Evolutionary conservation across 2,329 filamentous ascomycete genomes (phyloP), one percentile per base, ranked within the genome.

Genomic region (Neopestalotiopsis rosae): DNA sequence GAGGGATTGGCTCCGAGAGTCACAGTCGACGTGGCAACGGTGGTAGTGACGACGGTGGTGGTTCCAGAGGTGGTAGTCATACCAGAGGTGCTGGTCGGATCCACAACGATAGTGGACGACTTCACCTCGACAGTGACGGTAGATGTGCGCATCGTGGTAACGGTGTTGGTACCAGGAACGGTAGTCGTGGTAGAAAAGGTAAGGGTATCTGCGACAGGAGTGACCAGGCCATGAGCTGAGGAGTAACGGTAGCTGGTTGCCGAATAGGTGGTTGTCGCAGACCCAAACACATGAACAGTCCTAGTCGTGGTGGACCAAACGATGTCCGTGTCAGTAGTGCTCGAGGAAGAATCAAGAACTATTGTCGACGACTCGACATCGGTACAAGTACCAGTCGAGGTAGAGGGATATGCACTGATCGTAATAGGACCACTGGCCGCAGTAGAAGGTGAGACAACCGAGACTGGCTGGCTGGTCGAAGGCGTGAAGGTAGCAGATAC

Each of bases 1-100:
- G 28, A 3, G 5, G 72, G 71, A 5, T 24, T n/a, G 14, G 17
- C 20, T 52, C n/a, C 45, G 63, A 69, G 42, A 1, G 71, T 74
- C 5, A 72, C 61, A 5, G 71, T 74, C 13, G 67, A 68, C 10
- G 67, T 71, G 13, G 62, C 32, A 34, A 49, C 38, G 5, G 34
- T 20, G 38, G 61, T 61, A 1, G 49, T 49, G 34, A 66, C 49
- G 61, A 62, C 32, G n/a, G 34, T 58, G 9, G 67, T 34, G 7
- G 30, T 38, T 45, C 34, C 24, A 42, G 66, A 65, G 3, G 14
- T 4, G 30, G 72, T 49, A 6, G 69, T 70, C 2, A 63, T 72
- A 24, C 34, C 24, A 42, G 64, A 65, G 3, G 14, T 4, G 30
- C 71, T 49, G 34, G 34, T 38, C 6, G 34, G 34, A 38, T 67